Conservation (phyloP, 2,329 filamentous ascomycete species). For the Alternaria conjuncta region DNA sequence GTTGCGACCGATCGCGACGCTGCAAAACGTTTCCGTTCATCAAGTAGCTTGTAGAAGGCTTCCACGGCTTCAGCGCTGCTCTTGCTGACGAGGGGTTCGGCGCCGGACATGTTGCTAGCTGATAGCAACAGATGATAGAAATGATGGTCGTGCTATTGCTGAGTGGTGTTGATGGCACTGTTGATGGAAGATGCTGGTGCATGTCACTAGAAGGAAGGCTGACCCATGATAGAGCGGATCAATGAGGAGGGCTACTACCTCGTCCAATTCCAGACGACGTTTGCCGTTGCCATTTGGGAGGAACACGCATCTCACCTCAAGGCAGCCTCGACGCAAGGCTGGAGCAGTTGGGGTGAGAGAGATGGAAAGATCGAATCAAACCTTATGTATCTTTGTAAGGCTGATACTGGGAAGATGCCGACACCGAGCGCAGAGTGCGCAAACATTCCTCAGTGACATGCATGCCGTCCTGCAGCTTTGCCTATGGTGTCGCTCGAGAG, state of each 20-base stretch:
- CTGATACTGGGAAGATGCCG: not conserved
- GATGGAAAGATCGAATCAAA: not conserved
- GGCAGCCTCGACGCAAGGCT: not conserved
- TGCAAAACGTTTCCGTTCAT: not conserved
- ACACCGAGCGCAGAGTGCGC: not conserved
- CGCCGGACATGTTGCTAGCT: not conserved
- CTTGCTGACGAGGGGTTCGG: not conserved
- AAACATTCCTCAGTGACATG: not conserved
- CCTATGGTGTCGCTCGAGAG: not conserved
- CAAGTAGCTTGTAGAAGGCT: not conserved
- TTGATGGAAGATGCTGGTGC: not conserved
- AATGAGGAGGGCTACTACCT: not conserved
- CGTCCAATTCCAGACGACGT: not conserved
- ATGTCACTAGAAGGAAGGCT: not conserved
- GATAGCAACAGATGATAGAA: not conserved
- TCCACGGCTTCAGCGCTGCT: not conserved
- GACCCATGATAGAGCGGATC: not conserved
- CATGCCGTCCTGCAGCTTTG: not conserved
- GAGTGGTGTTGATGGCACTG: not conserved
- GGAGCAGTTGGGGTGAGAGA: not conserved
- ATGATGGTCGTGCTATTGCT: not conserved
- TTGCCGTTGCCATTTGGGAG: not conserved
- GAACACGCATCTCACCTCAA: not conserved
- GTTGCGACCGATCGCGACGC: too few species aligned
- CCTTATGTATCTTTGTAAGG: not conserved